These are phyloP conservation scores for Neofusicoccum ribis DNA, from an alignment of 2,329 filamentous ascomycete species.

Conservation along the genomic window DNA sequence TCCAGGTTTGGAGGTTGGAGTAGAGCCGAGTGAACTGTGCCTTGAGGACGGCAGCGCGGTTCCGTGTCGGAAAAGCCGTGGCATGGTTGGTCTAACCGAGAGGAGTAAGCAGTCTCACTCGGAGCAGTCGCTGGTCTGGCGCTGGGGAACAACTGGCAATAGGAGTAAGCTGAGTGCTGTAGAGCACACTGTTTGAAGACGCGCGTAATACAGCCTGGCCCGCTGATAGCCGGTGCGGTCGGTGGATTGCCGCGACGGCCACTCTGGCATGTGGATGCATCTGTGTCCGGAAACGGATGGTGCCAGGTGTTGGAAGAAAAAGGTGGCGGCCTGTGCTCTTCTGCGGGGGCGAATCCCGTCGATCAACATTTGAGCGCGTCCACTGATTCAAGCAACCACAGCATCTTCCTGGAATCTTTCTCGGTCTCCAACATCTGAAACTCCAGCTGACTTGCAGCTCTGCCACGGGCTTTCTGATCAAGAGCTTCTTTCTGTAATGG, in stretches of 20 bases:
- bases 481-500: neutral
- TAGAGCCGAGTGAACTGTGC: too few relatives aligned
- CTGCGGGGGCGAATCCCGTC: slow-evolving; percentile 1
- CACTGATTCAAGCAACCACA: neutral
- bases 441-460: neutral
- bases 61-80: too few relatives aligned
- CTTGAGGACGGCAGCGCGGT: too few relatives aligned
- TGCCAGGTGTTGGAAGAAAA: neutral
- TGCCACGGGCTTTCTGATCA: neutral
- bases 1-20: neutral
- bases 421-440: neutral
- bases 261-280: neutral
- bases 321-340: neutral
- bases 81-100: neutral
- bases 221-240: too few relatives aligned
- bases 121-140: too few relatives aligned
- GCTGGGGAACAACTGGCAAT: too few relatives aligned
- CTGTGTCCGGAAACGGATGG: neutral
- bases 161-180: too few relatives aligned
- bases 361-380: neutral
- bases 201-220: too few relatives aligned
- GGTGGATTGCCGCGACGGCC: too few relatives aligned
- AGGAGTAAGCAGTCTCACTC: too few relatives aligned
- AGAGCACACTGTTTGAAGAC: too few relatives aligned
- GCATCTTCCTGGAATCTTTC: neutral